Evolutionary conservation across 73 alveolate genomes (phyloP), one percentile per base, ranked within the genome.

Genomic region (Uronychia binucleata): DNA sequence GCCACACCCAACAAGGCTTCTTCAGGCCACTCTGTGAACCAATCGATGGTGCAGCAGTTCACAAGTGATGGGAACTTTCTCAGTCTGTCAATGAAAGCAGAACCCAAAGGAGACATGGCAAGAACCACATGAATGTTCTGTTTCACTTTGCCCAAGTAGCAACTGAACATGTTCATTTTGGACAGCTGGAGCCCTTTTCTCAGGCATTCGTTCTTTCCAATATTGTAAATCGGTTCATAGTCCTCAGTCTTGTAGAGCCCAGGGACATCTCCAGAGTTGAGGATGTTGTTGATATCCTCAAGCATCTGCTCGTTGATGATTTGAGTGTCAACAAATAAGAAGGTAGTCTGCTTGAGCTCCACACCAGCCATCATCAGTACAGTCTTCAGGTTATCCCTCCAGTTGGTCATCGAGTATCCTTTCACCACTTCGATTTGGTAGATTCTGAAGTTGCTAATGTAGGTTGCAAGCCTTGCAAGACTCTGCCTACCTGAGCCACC

Each of bases 401-500:
- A 86, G 57, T 74, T 82, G 0, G 86, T 67, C 93, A 91, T 86
- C 34, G 77, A 31, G 77, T 81, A 91, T 13, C 92, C 93, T 81
- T 90, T 90, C 1, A 91, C 89, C 29, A 91, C 96, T 82, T 91
- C 93, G 35, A 86, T 86, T 79, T 79, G 74, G 86, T 77, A 92
- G 67, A 77, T 58, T 83, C 33, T 67, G 74, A 80, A 96, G 89
- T 97, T 98, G 74, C 97, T 93, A 82, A 99, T 97, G 89, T 91
- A 98, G 30, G 99, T 92, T 33, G 99, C 99, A 34, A 99, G 90
- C 77, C 99, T 94, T 0, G 99, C 93, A 32, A 99, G 88, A 57
- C 99, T 93, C 90, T 99, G 98, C 46, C 99, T 89, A 25, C 99
- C 99, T 0, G 99, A 96, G 30, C 99, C 99, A 59, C 99, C 99